Evolutionary conservation across 495 filamentous ascomycete genomes (phyloP), one percentile per base, ranked within the genome.

Genomic region (Penicillium angulare): DNA sequence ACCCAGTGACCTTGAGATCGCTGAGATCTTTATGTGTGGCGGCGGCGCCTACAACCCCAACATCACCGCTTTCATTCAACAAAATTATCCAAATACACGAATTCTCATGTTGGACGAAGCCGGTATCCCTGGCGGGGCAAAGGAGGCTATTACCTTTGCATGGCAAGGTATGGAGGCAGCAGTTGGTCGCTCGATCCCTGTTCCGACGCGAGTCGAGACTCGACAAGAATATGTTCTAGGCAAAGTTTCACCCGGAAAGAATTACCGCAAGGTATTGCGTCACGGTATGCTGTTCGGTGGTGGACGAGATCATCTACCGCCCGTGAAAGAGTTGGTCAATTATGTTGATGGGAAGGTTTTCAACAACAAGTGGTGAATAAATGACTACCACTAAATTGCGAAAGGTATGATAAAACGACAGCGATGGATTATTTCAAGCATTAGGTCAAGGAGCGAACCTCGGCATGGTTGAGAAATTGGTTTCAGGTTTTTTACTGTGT

Each of bases 11-110:
- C 60, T 79, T n/a, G 69, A 76, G 50, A 71, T 76, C 39, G 68
- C 66, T 2, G 79, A 84, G 63, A 75, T 82, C 34, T 84, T 76
- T 65, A 79, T 84, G 74, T 81, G 78, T 62, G 80, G 79, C 13
- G 80, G 79, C 13, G 80, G 79, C 15, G 79, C 78, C 0, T 72
- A 72, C 40, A 81, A 83, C 58, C 80, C 78, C 2, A 82, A 81
- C 46, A 83, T 81, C 54, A 67, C 69, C 7, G 63, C 63, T 4
- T 78, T 73, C 50, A 75, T 84, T 41, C 72, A 81, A 53, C 41
- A 67, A 44, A 58, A 72, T 42, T 77, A 76, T 53, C 76, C 74
- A 6, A 59, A 69, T 7, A 72, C 77, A 2, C 64, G 67, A 26
- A 79, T 81, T 43, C 60, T 75, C 33, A 78, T 79, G 77, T 65